Percentiles rank a stretch among this genome's conserved stretches.
Evolutionary conservation across 2,329 filamentous ascomycete genomes (phyloP).

Genomic region (Pseudogymnoascus verrucosus): DNA sequence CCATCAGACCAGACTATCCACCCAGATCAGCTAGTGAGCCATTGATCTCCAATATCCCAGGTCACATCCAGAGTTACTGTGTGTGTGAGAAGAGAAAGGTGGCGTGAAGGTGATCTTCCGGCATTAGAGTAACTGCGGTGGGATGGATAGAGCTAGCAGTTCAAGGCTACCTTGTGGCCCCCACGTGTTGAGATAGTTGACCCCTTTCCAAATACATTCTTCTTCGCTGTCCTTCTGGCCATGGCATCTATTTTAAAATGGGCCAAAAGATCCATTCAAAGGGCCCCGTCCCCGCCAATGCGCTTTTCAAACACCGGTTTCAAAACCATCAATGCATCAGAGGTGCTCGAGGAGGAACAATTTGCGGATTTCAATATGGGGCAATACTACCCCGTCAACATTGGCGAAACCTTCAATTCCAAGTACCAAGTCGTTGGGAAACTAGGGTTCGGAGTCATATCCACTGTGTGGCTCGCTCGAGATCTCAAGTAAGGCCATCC

Average conservation of each 20-base stretch:
- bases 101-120: neutral
- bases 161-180: neutral
- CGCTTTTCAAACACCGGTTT: conserved; percentile 10
- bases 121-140: neutral
- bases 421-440: conserved; percentile 20
- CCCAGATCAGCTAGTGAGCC: neutral
- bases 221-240: neutral
- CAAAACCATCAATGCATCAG: neutral
- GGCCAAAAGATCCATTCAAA: neutral
- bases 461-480: conserved; percentile 16
- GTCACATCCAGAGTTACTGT: neutral
- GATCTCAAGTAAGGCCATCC: conserved; percentile 15
- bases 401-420: conserved; percentile 15
- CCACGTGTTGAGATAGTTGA: neutral
- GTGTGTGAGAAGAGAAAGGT: neutral
- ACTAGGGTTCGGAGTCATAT: conserved; percentile 16
- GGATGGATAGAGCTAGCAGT: neutral
- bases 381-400: conserved; percentile 15
- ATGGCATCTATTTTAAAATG: neutral
- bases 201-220: neutral
- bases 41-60: neutral
- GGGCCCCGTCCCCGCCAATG: neutral
- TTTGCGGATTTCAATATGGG: conserved; percentile 13
- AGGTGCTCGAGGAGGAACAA: conserved; percentile 14
- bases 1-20: neutral